These are phyloP conservation scores for Auricularia sp. DNA, from an alignment of 768 basidiomycete genomes.

Conservation along the genomic window DNA sequence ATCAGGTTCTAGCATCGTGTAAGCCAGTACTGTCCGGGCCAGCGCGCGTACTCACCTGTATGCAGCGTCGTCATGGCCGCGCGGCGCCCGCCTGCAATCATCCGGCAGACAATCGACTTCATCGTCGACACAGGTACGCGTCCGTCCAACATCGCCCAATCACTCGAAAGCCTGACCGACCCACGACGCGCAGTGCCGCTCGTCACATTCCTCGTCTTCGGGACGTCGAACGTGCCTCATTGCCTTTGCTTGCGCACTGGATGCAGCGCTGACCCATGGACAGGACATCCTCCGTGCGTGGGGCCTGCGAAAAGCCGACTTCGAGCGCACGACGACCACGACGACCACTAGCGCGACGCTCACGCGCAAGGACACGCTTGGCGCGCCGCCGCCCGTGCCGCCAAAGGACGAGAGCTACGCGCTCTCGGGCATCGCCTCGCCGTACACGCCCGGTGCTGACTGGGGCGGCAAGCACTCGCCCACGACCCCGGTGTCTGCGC, in stretches of 20 bases:
- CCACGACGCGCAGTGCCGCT: not conserved
- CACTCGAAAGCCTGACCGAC: too few relatives aligned
- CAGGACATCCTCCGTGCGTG: not conserved
- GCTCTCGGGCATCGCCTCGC: not conserved
- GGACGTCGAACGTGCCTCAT: not conserved
- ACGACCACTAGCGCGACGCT: not conserved
- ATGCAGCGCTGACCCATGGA: not conserved
- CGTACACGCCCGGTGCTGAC: not conserved
- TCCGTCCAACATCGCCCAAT: not conserved
- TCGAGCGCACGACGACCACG: not conserved
- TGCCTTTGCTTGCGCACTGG: too few relatives aligned
- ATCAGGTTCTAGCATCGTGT: not conserved
- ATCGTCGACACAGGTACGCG: not conserved
- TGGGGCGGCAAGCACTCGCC: not conserved
- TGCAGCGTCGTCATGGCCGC: not conserved
- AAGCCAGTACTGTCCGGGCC: not conserved
- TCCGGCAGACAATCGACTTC: not conserved
- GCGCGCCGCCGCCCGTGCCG: not conserved
- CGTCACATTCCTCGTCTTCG: constrained; percentile 1
- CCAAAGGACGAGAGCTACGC: not conserved
- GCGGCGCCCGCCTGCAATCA: not conserved
- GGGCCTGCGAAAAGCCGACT: not conserved
- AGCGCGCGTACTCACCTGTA: not conserved
- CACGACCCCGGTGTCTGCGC: not conserved
- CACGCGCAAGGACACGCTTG: not conserved